Evolutionary conservation across 164 flowering plant genomes (phyloP).

Genomic region (Vitis riparia): DNA sequence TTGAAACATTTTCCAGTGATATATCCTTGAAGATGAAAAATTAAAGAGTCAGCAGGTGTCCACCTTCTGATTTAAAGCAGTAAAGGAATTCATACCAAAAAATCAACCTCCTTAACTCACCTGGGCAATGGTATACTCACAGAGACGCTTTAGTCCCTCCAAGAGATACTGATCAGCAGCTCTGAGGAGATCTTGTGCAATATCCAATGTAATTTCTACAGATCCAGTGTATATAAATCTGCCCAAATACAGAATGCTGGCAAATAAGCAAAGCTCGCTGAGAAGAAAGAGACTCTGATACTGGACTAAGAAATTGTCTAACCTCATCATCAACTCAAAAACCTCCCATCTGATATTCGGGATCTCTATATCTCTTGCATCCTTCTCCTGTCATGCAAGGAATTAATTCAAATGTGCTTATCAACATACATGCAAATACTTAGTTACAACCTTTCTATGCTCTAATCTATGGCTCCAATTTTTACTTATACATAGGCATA

Average conservation of each 20-base stretch:
- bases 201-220: slow-evolving; percentile 36
- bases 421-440: background rate
- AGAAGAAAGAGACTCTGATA: background rate
- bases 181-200: slow-evolving; percentile 54
- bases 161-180: slow-evolving; percentile 62
- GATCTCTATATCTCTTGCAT: slow-evolving; percentile 93
- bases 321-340: slow-evolving; percentile 62
- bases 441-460: background rate
- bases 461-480: too few species aligned
- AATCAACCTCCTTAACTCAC: slow-evolving; percentile 18
- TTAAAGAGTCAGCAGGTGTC: background rate
- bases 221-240: slow-evolving; percentile 58
- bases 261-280: background rate
- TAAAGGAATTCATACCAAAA: background rate
- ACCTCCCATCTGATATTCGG: slow-evolving; percentile 85
- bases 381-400: slow-evolving; percentile 69
- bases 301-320: background rate
- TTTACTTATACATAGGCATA: too few species aligned
- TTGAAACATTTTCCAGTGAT: slow-evolving; percentile 75
- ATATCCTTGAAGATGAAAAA: slow-evolving; percentile 48
- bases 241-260: slow-evolving; percentile 2
- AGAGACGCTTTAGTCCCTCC: slow-evolving; percentile 56
- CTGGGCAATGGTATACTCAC: slow-evolving; percentile 57
- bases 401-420: background rate
- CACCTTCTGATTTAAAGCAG: slow-evolving; percentile 1